These are phyloP conservation scores for Citrullus mucosospermus DNA, from an alignment of 306 rosid species.

Conservation along the genomic window DNA sequence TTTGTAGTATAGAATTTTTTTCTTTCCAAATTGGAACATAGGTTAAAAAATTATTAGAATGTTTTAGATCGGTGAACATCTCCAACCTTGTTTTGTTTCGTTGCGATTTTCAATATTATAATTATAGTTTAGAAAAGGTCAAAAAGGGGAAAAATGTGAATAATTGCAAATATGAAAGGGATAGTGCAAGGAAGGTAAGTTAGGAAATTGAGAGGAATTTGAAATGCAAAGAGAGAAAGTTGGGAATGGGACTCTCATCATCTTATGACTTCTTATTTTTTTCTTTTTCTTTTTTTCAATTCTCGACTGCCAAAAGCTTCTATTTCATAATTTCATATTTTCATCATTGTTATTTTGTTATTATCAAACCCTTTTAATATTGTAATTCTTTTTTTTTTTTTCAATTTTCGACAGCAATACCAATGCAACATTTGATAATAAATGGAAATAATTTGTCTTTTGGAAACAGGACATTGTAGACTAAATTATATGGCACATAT, in stretches of 20 bases:
- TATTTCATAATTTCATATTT: background rate
- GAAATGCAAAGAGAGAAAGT: background rate
- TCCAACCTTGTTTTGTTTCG: background rate
- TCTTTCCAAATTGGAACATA: too few species aligned
- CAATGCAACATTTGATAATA: background rate
- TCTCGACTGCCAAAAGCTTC: background rate
- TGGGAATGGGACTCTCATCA: background rate
- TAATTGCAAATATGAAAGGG: background rate
- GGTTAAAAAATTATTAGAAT: background rate
- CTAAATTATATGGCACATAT: too few species aligned
- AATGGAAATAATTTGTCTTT: too few species aligned
- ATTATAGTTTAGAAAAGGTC: background rate
- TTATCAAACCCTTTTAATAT: background rate
- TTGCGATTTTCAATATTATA: background rate
- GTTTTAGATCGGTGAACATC: background rate
- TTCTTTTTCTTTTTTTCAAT: background rate
- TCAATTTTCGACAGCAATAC: background rate
- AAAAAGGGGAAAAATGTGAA: background rate
- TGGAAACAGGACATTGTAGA: too few species aligned
- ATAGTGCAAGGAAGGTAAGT: background rate
- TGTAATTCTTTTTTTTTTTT: too few species aligned
- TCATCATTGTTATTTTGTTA: background rate
- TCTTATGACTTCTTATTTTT: background rate
- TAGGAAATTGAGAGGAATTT: background rate
- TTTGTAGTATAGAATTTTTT: too few species aligned